These are phyloP conservation scores for Emericellopsis atlantica DNA, from an alignment of 2,329 filamentous ascomycete species.

Conservation along the genomic window DNA sequence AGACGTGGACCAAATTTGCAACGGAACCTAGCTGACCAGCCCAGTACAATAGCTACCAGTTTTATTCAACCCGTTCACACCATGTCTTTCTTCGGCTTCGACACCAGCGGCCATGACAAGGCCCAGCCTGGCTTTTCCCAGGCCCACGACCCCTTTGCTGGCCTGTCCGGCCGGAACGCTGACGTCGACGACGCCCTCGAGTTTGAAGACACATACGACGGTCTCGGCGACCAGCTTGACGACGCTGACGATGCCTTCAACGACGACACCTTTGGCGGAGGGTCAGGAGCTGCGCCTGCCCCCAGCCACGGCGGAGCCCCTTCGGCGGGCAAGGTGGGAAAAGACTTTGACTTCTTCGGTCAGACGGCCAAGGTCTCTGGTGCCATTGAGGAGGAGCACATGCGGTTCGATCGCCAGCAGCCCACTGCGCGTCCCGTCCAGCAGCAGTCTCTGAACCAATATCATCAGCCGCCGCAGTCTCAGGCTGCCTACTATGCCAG, in stretches of 20 bases:
- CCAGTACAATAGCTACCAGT: not conserved
- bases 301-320: slow-evolving; percentile 10
- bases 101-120: slow-evolving; percentile 53
- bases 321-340: slow-evolving; percentile 49
- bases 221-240: slow-evolving; percentile 78
- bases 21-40: not conserved
- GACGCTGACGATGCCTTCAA: slow-evolving; percentile 93
- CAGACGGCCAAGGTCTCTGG: slow-evolving; percentile 77
- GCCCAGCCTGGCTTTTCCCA: slow-evolving; percentile 72
- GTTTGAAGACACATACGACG: slow-evolving; percentile 97
- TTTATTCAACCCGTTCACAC: not conserved
- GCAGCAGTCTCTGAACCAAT: slow-evolving; percentile 8
- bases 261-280: slow-evolving; percentile 75
- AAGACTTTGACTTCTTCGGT: slow-evolving; percentile 95
- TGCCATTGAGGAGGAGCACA: slow-evolving; percentile 83
- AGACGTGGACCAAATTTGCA: not conserved
- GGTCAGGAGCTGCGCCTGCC: slow-evolving; percentile 25
- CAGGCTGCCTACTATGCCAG: slow-evolving; percentile 17
- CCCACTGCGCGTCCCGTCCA: slow-evolving; percentile 30
- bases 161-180: slow-evolving; percentile 54
- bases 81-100: slow-evolving; percentile 93
- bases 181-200: slow-evolving; percentile 50
- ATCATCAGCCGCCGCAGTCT: slow-evolving; percentile 8
- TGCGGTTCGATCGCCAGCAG: slow-evolving; percentile 67
- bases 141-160: slow-evolving; percentile 74